phyloP scores from a whole-genome alignment of 2,329 filamentous ascomycete species.

The Coniochaeta prunicola region DNA sequence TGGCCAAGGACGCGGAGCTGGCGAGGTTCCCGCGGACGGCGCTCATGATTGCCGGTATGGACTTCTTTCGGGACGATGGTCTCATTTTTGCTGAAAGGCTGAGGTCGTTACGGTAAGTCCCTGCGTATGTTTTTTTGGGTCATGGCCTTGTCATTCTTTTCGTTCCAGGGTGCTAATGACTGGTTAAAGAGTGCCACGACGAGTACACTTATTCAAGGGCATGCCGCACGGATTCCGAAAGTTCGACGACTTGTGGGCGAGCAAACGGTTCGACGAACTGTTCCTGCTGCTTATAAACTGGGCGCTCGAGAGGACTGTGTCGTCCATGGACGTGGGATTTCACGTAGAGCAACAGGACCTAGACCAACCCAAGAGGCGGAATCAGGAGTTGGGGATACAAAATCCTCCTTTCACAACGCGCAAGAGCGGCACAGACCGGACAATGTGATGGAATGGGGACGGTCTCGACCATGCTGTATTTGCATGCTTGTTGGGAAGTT shows the following conservation, averaged over 20 bases:
- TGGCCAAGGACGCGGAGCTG: neutral
- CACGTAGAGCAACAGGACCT: neutral
- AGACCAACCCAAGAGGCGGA: neutral
- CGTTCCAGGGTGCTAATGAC: neutral
- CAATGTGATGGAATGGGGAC: neutral
- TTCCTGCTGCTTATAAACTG: constrained; percentile 1
- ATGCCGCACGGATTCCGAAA: neutral
- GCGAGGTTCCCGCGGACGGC: neutral
- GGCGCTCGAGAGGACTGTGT: neutral
- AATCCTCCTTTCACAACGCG: neutral
- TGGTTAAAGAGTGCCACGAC: neutral
- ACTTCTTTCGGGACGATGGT: neutral
- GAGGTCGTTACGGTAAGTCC: neutral
- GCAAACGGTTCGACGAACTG: neutral
- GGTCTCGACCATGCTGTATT: too few relatives aligned
- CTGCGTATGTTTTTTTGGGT: neutral
- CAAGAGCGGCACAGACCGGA: neutral
- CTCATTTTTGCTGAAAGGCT: neutral
- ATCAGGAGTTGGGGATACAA: neutral
- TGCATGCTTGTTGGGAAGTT: neutral
- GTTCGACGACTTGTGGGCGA: neutral
- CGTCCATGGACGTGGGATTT: neutral
- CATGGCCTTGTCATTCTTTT: too few relatives aligned
- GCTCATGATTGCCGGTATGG: neutral
- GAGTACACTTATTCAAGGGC: neutral